Evolutionary conservation across 768 basidiomycete species (phyloP).

Genomic region (Termitomyces sp.): DNA sequence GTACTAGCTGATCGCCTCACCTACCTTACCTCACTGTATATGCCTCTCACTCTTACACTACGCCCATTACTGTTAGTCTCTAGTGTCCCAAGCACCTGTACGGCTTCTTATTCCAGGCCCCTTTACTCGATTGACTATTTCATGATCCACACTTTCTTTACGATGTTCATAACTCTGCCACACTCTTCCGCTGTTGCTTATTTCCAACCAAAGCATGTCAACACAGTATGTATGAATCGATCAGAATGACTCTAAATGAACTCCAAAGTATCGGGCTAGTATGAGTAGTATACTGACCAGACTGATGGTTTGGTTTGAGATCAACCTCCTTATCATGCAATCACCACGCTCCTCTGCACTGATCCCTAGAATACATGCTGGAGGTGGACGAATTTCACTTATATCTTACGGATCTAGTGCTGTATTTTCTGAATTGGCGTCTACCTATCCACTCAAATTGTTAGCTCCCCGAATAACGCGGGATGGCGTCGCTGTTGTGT

Average conservation of each 20-base stretch:
- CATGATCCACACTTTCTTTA: constrained; percentile 20
- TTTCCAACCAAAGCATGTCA: neutral
- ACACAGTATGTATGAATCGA: neutral
- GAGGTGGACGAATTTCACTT: constrained; percentile 59
- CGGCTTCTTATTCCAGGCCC: constrained; percentile 23
- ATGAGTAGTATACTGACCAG: too few relatives aligned
- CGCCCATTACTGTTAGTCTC: constrained; percentile 16
- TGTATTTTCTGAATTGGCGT: constrained; percentile 72
- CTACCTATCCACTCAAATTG: constrained; percentile 86
- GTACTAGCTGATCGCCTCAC: constrained; percentile 45
- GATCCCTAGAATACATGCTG: constrained; percentile 36
- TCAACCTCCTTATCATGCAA: constrained; percentile 17
- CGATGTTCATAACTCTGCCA: neutral
- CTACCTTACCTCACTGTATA: constrained; percentile 14
- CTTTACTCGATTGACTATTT: constrained; percentile 22
- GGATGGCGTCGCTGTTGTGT: constrained; percentile 62
- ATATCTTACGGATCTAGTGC: constrained; percentile 52
- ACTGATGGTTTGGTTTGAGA: too few relatives aligned
- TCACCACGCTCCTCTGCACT: constrained; percentile 6
- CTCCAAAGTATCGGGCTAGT: neutral
- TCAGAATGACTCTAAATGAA: neutral
- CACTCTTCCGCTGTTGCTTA: neutral
- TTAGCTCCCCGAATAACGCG: constrained; percentile 63
- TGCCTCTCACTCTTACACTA: constrained; percentile 13
- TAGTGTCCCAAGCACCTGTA: constrained; percentile 14